These are phyloP conservation scores for Alternaria brassicae DNA, from an alignment of 2,329 filamentous ascomycete species.

Conservation along the genomic window DNA sequence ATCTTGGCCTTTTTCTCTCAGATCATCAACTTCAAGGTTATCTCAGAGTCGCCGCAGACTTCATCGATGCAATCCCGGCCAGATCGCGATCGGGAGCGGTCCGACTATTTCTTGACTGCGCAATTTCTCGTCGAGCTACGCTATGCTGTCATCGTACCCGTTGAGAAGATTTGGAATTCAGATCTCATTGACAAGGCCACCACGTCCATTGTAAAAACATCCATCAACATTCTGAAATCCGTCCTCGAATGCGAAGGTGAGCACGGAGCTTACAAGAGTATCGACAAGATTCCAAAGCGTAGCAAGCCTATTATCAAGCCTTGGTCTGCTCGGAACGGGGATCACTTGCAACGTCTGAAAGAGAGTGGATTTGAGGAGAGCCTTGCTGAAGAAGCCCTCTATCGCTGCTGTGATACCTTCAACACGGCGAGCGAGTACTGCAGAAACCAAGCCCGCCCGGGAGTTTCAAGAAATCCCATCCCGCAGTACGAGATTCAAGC, in stretches of 20 bases:
- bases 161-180: slow-evolving; percentile 84
- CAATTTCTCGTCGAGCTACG: slow-evolving; percentile 90
- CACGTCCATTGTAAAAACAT: slow-evolving; percentile 75
- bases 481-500: slow-evolving; percentile 57
- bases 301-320: slow-evolving; percentile 57
- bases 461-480: slow-evolving; percentile 71
- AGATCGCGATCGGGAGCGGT: slow-evolving; percentile 62
- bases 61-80: slow-evolving; percentile 59
- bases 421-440: slow-evolving; percentile 76
- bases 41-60: slow-evolving; percentile 77
- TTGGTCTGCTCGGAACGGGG: slow-evolving; percentile 60
- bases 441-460: slow-evolving; percentile 64
- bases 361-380: slow-evolving; percentile 62
- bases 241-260: slow-evolving; percentile 82
- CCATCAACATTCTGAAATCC: slow-evolving; percentile 83
- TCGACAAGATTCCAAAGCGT: slow-evolving; percentile 64
- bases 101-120: slow-evolving; percentile 69
- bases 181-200: slow-evolving; percentile 81
- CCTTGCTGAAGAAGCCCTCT: slow-evolving; percentile 79
- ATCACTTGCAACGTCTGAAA: slow-evolving; percentile 54
- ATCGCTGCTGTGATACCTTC: slow-evolving; percentile 75
- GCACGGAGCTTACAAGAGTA: slow-evolving; percentile 65
- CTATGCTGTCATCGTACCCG: slow-evolving; percentile 76
- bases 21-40: slow-evolving; percentile 77
- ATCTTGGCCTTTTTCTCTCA: slow-evolving; percentile 83